Evolutionary conservation across 441 rosid species (phyloP), one percentile per base, ranked within the genome.

Genomic region (Eruca vesicaria): DNA sequence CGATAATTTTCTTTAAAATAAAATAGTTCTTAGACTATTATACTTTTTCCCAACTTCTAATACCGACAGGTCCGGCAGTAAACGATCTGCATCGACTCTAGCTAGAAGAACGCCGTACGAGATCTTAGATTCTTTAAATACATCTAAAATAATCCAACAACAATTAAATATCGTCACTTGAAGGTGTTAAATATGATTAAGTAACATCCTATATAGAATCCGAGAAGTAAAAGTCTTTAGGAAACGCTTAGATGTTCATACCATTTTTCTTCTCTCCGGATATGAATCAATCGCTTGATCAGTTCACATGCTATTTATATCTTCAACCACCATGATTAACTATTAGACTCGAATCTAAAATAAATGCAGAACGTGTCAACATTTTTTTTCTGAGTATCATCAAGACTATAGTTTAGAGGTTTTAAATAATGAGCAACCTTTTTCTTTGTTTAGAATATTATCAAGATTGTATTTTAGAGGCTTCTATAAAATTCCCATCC

Each of bases 61-160:
- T 48, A 62, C 23, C 50, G 48, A 71, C 35, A 56, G 43, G 64
- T 38, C 64, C 64, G 58, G 65, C 15, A 56, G 29, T 73, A 38
- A 72, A 66, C 38, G 15, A 73, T 41, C 48, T 9, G 52, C 61
- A 72, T 52, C 59, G 48, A 73, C 26, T 16, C 53, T 62, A 20
- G 67, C 35, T 66, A 61, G 19, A 75, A 63, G 38, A 69, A 69
- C 71, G 76, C 45, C 45, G 56, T 45, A 70, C 62, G 76, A 77
- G 72, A 77, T 71, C 72, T 58, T 65, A 45, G 38, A 57, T 58
- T 15, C 63, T 65, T 16, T 35, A 15, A 31, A 36, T 48, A 33
- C 53, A 26, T 12, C 4, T 14, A 7, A 23, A 16, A 26, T 6
- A 55, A 63, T 41, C 50, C 43, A 9, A 58, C 35, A 43, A 48